phyloP scores from a whole-genome alignment of 1,139 yeast genomes.

The Candida sojae region DNA sequence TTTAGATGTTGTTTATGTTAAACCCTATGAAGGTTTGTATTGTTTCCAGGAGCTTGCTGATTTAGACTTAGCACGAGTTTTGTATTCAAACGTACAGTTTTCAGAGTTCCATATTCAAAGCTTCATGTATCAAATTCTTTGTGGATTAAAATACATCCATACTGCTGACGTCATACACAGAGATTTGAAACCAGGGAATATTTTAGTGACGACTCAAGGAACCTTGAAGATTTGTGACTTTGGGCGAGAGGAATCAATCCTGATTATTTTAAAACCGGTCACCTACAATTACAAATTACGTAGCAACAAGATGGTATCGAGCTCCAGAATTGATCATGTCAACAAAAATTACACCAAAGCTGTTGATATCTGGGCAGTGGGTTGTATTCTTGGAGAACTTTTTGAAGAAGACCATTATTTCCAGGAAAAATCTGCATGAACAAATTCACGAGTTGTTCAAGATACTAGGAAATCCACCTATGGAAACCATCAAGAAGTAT shows the following conservation, averaged over 20 bases:
- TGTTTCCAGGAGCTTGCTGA: constrained; percentile 81
- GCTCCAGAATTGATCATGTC: constrained; percentile 88
- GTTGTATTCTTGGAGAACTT: constrained; percentile 76
- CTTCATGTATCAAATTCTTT: constrained; percentile 73
- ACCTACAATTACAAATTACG: constrained; percentile 72
- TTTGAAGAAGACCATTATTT: constrained; percentile 71
- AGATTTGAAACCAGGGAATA: constrained; percentile 84
- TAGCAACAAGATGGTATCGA: constrained; percentile 94
- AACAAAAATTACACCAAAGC: constrained; percentile 54
- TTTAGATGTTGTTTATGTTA: constrained; percentile 62
- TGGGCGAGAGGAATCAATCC: constrained; percentile 79
- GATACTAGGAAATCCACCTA: constrained; percentile 62
- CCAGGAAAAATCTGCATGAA: constrained; percentile 67
- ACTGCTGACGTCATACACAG: constrained; percentile 85
- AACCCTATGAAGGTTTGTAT: constrained; percentile 82
- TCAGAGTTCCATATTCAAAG: constrained; percentile 83
- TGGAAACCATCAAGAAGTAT: constrained; percentile 30
- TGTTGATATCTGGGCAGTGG: constrained; percentile 81
- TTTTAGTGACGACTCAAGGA: constrained; percentile 73
- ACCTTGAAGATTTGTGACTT: constrained; percentile 80
- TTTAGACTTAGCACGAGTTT: constrained; percentile 75
- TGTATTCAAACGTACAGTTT: constrained; percentile 73
- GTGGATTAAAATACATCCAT: constrained; percentile 82
- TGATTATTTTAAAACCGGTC: constrained; percentile 34
- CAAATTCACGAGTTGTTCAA: constrained; percentile 65